Conservation (phyloP, 1,284 basidiomycete genomes). For the Cryptococcus sp. region DNA sequence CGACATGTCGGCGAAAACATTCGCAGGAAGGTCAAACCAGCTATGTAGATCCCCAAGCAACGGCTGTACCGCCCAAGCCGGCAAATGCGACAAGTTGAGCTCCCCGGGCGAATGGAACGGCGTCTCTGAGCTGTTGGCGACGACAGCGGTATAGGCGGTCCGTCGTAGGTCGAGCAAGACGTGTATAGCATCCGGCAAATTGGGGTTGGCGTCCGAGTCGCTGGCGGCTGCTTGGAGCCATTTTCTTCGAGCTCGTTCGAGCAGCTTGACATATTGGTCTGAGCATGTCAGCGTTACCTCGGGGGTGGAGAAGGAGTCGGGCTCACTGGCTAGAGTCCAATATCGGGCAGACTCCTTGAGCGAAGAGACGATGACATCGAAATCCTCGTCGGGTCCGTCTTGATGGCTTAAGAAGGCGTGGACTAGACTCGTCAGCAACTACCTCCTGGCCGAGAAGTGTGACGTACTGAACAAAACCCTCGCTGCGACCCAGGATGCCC, state of each 20-base stretch:
- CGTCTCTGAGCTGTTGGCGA: constrained; percentile 27
- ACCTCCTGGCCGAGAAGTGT: too few relatives aligned
- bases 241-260: constrained; percentile 43
- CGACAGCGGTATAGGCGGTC: constrained; percentile 42
- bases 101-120: constrained; percentile 33
- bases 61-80: constrained; percentile 43
- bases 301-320: too few relatives aligned
- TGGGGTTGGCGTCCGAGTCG: constrained; percentile 15
- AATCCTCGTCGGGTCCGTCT: constrained; percentile 32
- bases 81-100: constrained; percentile 31
- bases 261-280: constrained; percentile 45
- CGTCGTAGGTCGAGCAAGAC: constrained; percentile 45
- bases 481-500: constrained; percentile 45
- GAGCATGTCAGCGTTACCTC: too few relatives aligned
- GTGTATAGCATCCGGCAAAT: constrained; percentile 45
- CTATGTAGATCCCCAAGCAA: constrained; percentile 42
- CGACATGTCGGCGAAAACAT: constrained; percentile 17
- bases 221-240: constrained; percentile 26
- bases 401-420: constrained; percentile 36
- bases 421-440: constrained; percentile 16
- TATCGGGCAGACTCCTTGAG: constrained; percentile 36
- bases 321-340: constrained; percentile 43
- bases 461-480: constrained; percentile 42
- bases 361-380: constrained; percentile 33
- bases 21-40: constrained; percentile 43